These are phyloP conservation scores for Yamadazyma ubonensis DNA, from an alignment of 805 yeast species.

Conservation along the genomic window DNA sequence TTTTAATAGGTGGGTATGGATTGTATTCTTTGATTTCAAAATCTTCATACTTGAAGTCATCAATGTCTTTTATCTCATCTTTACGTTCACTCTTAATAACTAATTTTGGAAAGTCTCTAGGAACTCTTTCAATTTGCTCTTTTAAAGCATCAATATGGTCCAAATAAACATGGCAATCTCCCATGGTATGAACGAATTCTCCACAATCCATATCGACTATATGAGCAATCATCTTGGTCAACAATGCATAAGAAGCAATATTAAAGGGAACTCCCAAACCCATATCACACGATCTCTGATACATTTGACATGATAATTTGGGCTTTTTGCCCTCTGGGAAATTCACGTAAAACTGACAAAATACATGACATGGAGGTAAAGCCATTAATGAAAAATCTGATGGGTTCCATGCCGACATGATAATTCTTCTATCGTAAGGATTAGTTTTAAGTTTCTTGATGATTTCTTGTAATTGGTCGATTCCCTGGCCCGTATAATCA, in stretches of 20 bases:
- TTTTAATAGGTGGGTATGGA: conserved; percentile 80
- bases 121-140: conserved; percentile 72
- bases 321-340: conserved; percentile 64
- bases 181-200: conserved; percentile 91
- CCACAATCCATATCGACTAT: conserved; percentile 96
- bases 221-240: conserved; percentile 93
- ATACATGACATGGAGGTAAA: conserved; percentile 96
- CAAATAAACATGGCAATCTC: conserved; percentile 93
- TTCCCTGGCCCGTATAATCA: conserved; percentile 85
- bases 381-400: conserved; percentile 95
- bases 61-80: conserved; percentile 59
- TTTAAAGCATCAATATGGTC: conserved; percentile 92
- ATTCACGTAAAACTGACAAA: conserved; percentile 90
- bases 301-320: conserved; percentile 79
- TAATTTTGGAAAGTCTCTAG: conserved; percentile 79
- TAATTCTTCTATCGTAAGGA: conserved; percentile 93
- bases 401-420: conserved; percentile 98
- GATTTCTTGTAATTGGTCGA: conserved; percentile 82
- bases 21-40: conserved; percentile 77
- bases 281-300: conserved; percentile 99
- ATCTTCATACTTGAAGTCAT: conserved; percentile 86
- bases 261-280: conserved; percentile 99
- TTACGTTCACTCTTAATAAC: conserved; percentile 56
- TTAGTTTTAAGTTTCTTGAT: conserved; percentile 77
- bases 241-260: conserved; percentile 91